These are phyloP conservation scores for Micromonas pusilla DNA, from an alignment of 139 green algal species.

Conservation along the genomic window DNA sequence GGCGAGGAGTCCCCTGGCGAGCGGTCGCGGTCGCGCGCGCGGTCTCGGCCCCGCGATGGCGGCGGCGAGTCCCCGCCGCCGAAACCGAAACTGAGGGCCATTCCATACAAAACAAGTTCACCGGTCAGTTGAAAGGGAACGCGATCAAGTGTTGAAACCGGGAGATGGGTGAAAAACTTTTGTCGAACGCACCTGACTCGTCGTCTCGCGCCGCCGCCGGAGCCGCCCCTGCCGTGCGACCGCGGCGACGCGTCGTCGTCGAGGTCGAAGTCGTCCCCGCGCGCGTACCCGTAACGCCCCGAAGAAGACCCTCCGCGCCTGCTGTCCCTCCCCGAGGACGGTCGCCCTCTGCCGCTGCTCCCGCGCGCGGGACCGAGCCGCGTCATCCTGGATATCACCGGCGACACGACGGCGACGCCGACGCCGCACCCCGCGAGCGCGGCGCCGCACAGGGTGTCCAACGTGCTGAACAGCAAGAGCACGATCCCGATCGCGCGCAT, in stretches of 20 bases:
- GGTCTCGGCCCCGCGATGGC: too few species aligned
- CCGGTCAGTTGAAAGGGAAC: too few species aligned
- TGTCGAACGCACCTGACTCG: too few species aligned
- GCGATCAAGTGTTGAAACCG: too few species aligned
- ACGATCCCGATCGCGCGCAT: background rate
- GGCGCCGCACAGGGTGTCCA: background rate
- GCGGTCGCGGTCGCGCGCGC: too few species aligned
- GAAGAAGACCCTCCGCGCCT: background rate
- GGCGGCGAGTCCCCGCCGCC: too few species aligned
- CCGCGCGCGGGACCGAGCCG: background rate
- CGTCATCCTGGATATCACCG: background rate
- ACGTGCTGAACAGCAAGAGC: background rate
- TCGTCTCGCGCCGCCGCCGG: too few species aligned
- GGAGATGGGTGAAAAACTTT: too few species aligned
- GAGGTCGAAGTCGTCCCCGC: background rate
- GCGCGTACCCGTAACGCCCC: background rate
- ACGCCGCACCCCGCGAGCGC: background rate
- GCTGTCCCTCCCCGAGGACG: too few species aligned
- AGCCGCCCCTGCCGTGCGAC: too few species aligned
- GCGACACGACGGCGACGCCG: constrained; percentile 1
- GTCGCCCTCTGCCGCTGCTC: background rate
- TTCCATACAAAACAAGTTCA: too few species aligned
- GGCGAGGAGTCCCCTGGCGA: background rate
- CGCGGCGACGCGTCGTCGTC: background rate
- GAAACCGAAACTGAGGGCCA: too few species aligned